Evolutionary conservation across 345 rosid species (phyloP).

Genomic region (Populus ilicifolia): DNA sequence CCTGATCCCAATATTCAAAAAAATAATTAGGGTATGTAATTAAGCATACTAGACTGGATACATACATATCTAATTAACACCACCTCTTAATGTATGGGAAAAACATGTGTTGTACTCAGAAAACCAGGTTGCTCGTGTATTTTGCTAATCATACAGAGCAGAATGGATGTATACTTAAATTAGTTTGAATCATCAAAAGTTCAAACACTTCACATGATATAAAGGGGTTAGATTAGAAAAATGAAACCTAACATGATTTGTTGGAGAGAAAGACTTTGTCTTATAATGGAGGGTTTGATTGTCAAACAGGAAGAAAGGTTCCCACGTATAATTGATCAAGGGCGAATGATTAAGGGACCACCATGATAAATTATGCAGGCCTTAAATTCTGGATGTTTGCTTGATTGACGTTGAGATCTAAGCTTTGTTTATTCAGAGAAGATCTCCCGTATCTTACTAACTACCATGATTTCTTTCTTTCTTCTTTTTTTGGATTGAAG

Average conservation of each 20-base stretch:
- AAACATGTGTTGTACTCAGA: too few relatives aligned
- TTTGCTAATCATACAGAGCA: not conserved
- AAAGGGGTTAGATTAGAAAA: slow-evolving; percentile 21
- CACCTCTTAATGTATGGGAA: not conserved
- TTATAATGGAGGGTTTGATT: not conserved
- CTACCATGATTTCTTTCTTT: slow-evolving; percentile 35
- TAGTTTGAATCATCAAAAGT: not conserved
- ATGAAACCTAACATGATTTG: slow-evolving; percentile 21
- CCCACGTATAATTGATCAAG: not conserved
- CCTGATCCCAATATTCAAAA: too few relatives aligned
- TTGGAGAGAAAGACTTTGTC: not conserved
- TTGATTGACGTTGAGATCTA: slow-evolving; percentile 71
- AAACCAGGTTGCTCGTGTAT: not conserved
- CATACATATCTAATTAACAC: not conserved
- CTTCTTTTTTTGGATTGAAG: not conserved
- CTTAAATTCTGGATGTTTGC: slow-evolving; percentile 38
- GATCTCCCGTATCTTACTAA: slow-evolving; percentile 70
- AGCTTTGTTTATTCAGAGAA: slow-evolving; percentile 34
- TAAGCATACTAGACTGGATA: not conserved
- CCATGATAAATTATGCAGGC: slow-evolving; percentile 16
- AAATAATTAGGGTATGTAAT: too few relatives aligned
- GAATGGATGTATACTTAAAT: not conserved
- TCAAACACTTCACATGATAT: slow-evolving; percentile 15
- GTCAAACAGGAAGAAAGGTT: not conserved
- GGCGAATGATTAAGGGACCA: slow-evolving; percentile 9